A percentile compares a stretch with the other conserved stretches of the same genome.
Conservation (phyloP, 768 basidiomycete genomes). For the Boletus sensibilis region DNA sequence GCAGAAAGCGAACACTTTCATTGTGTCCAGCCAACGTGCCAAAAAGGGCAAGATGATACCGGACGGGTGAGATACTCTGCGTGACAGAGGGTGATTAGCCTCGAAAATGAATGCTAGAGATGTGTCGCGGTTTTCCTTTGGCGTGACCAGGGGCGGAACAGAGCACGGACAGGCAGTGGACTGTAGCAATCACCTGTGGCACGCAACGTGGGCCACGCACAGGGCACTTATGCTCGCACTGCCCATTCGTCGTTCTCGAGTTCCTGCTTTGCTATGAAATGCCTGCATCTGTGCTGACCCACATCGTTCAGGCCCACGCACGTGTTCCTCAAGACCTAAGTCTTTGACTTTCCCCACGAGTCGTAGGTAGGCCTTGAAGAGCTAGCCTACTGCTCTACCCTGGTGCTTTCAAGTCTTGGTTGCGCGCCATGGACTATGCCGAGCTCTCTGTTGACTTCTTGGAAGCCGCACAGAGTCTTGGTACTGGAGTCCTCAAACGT, state of each 20-base stretch:
- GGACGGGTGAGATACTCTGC: constrained; percentile 45
- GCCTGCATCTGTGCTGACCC: constrained; percentile 22
- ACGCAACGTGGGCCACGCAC: constrained; percentile 35
- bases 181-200: constrained; percentile 2
- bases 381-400: constrained; percentile 36
- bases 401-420: constrained; percentile 53
- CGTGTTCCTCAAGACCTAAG: constrained; percentile 41
- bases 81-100: constrained; percentile 8
- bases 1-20: constrained; percentile 30
- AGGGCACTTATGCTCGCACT: constrained; percentile 27
- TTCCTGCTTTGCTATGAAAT: constrained; percentile 7
- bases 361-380: constrained; percentile 15
- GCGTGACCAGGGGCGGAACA: constrained; percentile 36
- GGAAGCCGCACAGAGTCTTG: constrained; percentile 18
- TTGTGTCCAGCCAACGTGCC: constrained; percentile 20
- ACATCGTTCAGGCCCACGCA: constrained; percentile 37
- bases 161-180: constrained; percentile 36
- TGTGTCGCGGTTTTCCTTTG: constrained; percentile 44
- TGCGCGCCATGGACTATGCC: constrained; percentile 52
- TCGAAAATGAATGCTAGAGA: constrained; percentile 41
- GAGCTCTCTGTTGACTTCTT: constrained; percentile 19
- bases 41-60: constrained; percentile 48
- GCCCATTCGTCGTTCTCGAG: constrained; percentile 33
- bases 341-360: constrained; percentile 41
- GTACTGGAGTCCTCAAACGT: constrained; percentile 49